A percentile compares a stretch with the other conserved stretches of the same genome.
Conservation (phyloP, 352 stramenopile species). For the Pythium scleroteichum region DNA sequence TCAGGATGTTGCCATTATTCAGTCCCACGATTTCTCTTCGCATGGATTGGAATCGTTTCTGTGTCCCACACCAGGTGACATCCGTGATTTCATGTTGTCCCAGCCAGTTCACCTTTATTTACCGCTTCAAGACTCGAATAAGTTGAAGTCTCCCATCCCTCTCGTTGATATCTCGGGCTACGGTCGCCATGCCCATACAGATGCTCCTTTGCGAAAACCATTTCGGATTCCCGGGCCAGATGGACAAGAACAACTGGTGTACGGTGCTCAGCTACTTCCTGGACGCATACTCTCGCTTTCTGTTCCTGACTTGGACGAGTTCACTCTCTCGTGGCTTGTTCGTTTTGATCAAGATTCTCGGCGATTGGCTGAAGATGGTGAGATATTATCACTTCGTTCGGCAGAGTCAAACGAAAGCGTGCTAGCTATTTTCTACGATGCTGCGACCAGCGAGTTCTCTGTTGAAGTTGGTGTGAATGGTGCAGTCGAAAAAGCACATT, state of each 20-base stretch:
- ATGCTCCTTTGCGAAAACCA: slow-evolving; percentile 52
- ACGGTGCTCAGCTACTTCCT: slow-evolving; percentile 41
- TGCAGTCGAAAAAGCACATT: background rate
- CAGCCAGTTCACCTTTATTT: slow-evolving; percentile 50
- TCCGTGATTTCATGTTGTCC: slow-evolving; percentile 49
- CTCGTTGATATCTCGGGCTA: slow-evolving; percentile 62
- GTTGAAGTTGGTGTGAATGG: background rate
- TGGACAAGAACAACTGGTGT: slow-evolving; percentile 25
- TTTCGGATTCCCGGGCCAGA: slow-evolving; percentile 39
- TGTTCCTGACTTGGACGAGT: background rate
- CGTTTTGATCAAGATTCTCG: slow-evolving; percentile 26
- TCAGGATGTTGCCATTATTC: slow-evolving; percentile 43
- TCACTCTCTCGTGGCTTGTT: slow-evolving; percentile 49
- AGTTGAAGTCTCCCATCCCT: slow-evolving; percentile 4
- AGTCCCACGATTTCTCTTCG: slow-evolving; percentile 33
- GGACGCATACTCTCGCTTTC: slow-evolving; percentile 29
- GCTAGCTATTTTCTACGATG: too few relatives aligned
- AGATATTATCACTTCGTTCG: too few relatives aligned
- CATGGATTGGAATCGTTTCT: slow-evolving; percentile 42
- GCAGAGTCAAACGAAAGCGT: too few relatives aligned
- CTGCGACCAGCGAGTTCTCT: background rate
- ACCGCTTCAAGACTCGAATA: slow-evolving; percentile 52
- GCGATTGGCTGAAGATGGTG: background rate
- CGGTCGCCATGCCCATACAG: slow-evolving; percentile 38
- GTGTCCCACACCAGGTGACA: slow-evolving; percentile 32